Conservation (phyloP, 495 filamentous ascomycete species). For the Neurospora sp. region DNA sequence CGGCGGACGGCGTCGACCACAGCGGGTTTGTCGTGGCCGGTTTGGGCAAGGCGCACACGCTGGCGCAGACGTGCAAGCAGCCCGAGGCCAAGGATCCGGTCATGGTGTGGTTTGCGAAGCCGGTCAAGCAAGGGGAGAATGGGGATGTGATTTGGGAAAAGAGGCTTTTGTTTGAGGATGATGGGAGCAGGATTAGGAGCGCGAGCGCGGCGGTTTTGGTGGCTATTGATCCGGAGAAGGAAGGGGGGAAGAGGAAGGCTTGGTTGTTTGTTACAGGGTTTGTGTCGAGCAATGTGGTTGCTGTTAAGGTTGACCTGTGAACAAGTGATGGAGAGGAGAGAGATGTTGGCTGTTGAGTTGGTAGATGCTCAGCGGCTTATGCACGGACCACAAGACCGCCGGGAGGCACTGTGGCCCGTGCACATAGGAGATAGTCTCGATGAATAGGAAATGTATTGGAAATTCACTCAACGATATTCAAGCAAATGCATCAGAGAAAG, state of each 20-base stretch:
- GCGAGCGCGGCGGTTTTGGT: conserved; percentile 46
- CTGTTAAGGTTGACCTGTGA: conserved; percentile 43
- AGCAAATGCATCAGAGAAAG: background rate
- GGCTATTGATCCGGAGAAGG: conserved; percentile 32
- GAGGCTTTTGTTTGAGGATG: conserved; percentile 47
- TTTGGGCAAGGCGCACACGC: conserved; percentile 28
- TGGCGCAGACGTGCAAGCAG: conserved; percentile 24
- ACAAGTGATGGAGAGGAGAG: background rate
- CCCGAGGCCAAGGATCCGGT: conserved; percentile 31
- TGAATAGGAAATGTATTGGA: background rate
- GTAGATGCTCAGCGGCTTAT: background rate
- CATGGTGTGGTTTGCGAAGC: conserved; percentile 39
- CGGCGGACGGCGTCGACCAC: conserved; percentile 33
- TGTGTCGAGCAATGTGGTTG: conserved; percentile 40
- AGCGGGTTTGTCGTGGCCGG: conserved; percentile 49
- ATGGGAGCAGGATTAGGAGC: conserved; percentile 40
- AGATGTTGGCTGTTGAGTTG: background rate
- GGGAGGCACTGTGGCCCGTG: background rate
- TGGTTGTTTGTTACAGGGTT: conserved; percentile 53
- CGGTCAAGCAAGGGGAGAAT: conserved; percentile 2
- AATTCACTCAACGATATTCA: background rate
- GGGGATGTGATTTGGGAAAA: conserved; percentile 26
- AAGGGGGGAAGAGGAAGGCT: conserved; percentile 28
- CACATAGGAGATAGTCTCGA: background rate
- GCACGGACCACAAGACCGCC: background rate